Base-by-base conservation (phyloP, 2,329 filamentous ascomycete species). In the Alternaria gansuensis region DNA sequence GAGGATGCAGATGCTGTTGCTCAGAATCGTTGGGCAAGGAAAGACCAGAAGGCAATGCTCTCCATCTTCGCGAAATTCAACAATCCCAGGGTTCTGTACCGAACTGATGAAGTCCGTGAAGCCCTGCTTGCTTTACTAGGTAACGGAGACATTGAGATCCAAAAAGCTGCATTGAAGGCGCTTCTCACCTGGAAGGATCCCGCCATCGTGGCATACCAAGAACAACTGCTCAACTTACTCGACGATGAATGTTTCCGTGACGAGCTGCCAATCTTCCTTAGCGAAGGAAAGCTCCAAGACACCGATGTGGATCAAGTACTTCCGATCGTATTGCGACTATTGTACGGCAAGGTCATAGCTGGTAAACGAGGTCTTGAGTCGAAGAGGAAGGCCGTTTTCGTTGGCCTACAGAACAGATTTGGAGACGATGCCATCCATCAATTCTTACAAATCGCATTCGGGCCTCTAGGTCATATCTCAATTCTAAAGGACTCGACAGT, bases 181-280 rank as follows among this genome's bases (percentile, higher is more conserved):
- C 86, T 99, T 7, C 83, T 97, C 51, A 87, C 92, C 0, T 99
- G 95, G 94, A 98, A 97, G 75, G 86, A 90, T 57, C 84, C 89
- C 2, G 87, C 85, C 8, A 82, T 99, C 49, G 85, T 84, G 59
- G 84, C 88, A 0, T 97, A 98, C 72, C 87, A 93, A 69, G 93
- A 97, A 67, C 92, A 93, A 67, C 79, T 99, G 24, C 85, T 92
- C 62, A 93, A 92, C 68, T 82, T 99, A 2, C 85, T 98, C 8
- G 95, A 99, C 66, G 95, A 98, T 63, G 88, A 91, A 24, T 87
- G 91, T 48, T 97, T 98, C 79, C 92, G 93, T 72, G 95, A 98
- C 71, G 94, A 98, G 74, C 84, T 99, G n/a, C 90, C 92, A 0
- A 87, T 95, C 4, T 90, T 99, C 64, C 85, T 99, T 81, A 87